Conservation (phyloP, 306 rosid genomes). For the Vigna mungo region DNA sequence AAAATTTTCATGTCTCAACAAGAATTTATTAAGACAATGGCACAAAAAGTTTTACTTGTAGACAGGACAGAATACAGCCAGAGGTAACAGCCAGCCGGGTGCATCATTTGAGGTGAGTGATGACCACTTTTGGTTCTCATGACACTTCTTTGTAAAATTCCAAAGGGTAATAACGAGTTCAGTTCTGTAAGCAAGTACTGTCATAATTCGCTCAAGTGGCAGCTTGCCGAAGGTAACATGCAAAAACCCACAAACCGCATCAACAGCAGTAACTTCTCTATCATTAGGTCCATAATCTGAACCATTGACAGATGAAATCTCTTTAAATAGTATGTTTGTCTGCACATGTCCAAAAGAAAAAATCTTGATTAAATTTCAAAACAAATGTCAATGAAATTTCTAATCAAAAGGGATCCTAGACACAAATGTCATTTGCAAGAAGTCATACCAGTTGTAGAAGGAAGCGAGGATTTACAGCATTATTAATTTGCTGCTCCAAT, state of each 20-base stretch:
- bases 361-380: conserved; percentile 31
- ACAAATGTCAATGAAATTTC: conserved; percentile 14
- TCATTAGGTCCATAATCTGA: conserved; percentile 60
- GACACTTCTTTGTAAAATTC: conserved; percentile 82
- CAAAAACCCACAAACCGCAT: conserved; percentile 81
- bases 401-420: background rate
- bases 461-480: conserved; percentile 72
- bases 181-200: conserved; percentile 84
- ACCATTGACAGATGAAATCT: conserved; percentile 48
- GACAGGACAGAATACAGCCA: conserved; percentile 89
- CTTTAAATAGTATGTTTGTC: conserved; percentile 78
- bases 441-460: conserved; percentile 76
- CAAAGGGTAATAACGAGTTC: conserved; percentile 85
- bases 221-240: conserved; percentile 73
- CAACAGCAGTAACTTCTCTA: conserved; percentile 75
- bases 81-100: conserved; percentile 89
- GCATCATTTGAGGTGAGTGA: conserved; percentile 75
- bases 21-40: background rate
- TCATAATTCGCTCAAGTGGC: conserved; percentile 82
- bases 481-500: conserved; percentile 71
- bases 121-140: conserved; percentile 75
- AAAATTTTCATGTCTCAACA: conserved; percentile 9
- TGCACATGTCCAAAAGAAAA: conserved; percentile 41
- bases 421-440: conserved; percentile 27
- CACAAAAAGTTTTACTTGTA: conserved; percentile 64